phyloP scores from a whole-genome alignment of 2,329 filamentous ascomycete genomes.

The Huntiella omanensis region DNA sequence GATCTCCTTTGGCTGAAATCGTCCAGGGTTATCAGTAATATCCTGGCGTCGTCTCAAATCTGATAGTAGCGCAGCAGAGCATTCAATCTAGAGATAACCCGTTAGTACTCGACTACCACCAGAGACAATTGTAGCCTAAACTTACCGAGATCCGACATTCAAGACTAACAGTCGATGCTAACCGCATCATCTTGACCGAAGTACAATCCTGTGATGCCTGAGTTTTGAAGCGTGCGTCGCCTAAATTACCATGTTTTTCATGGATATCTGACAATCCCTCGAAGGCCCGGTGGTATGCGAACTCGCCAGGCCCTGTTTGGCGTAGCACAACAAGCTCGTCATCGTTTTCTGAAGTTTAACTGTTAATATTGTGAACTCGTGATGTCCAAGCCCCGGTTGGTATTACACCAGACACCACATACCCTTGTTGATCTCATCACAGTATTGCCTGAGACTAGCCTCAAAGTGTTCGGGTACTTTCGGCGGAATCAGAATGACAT shows the following conservation, averaged over 20 bases:
- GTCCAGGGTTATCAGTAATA: neutral
- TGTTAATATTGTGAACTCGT: neutral
- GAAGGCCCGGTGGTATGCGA: conserved; percentile 44
- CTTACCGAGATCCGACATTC: conserved; percentile 52
- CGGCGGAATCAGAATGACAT: conserved; percentile 32
- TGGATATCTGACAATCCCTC: conserved; percentile 14
- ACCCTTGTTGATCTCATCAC: conserved; percentile 7
- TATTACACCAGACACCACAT: neutral
- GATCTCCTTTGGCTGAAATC: conserved; percentile 41
- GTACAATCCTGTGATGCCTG: conserved; percentile 22
- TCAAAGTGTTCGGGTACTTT: conserved; percentile 25
- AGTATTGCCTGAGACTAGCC: conserved; percentile 2
- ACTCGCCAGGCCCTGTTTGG: conserved; percentile 51
- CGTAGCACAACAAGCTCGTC: conserved; percentile 29
- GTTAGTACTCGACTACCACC: neutral
- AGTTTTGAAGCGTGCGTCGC: conserved; percentile 20
- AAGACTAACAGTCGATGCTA: conserved; percentile 53
- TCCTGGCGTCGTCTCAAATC: conserved; percentile 50
- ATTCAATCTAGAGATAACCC: conserved; percentile 40
- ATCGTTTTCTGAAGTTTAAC: neutral
- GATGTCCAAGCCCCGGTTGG: no score
- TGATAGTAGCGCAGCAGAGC: conserved; percentile 68
- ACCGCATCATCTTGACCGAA: conserved; percentile 42
- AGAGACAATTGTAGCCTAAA: conserved; percentile 2
- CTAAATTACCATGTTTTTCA: conserved; percentile 44